Base-by-base conservation (phyloP, 2,329 filamentous ascomycete species). In the Apiospora marii region DNA sequence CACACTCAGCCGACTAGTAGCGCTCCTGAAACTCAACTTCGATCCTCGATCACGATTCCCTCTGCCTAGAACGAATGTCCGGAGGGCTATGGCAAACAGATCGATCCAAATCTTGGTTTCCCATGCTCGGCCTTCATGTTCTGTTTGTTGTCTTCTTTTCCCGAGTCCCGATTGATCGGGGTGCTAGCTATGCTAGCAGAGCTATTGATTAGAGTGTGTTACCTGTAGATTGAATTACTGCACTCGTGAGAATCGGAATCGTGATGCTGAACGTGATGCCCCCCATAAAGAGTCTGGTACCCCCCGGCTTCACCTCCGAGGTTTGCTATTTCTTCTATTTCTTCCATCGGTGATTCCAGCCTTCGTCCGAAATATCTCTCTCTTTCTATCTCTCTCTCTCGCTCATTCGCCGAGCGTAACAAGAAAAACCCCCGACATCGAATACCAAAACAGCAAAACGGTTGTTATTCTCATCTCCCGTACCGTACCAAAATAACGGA, bases 1-100 rank as follows among this genome's bases (percentile, higher is more conserved):
- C 58, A 64, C 58, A 14, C 58, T 64, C 58, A 64, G 58, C 14
- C 58, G 58, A 64, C 58, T 64, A 64, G 58, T n/a, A 64, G 58
- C 22, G 34, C 8, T 22, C 41, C 34, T 64, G 58, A 64, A 64
- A 64, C 58, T 64, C 58, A 64, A 64, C 58, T n/a, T 64, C 58
- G 58, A 64, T 64, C 58, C 30, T 41, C 30, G 58, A 64, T 64
- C 58, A 64, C 58, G 58, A 64, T 64, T 34, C 34, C 58, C 34
- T 41, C 34, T 22, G 30, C 19, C 22, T 22, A 64, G 58, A 5
- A n/a, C 53, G 22, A 13, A 14, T 22, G 58, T 34, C 30, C 58
- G 58, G 58, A 24, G 8, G 10, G 34, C 34, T 12, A 64, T 64
- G 30, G 58, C 34, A 64, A 64, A n/a, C 34, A 14, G 41, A 64